Base-by-base conservation (phyloP, 148 eudicot genomes). In the Persicaria maculosa region DNA sequence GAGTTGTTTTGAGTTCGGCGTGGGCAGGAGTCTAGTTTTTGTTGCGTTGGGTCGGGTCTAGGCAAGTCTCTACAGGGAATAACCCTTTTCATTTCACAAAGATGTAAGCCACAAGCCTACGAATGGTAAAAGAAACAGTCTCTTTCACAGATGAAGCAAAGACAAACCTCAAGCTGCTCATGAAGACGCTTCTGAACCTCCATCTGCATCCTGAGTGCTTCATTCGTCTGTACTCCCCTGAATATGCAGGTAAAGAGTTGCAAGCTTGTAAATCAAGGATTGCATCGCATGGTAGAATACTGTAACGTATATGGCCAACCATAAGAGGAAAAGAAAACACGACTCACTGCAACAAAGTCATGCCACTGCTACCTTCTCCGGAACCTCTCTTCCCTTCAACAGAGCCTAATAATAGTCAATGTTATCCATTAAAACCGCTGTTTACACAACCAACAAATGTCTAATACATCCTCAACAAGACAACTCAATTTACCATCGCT, bases 101-200 rank as follows among this genome's bases (percentile, higher is more conserved):
- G 17, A n/a, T 52, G 55, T 52, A 52, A 52, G 55, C 14, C 11
- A 15, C 5, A 52, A 17, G 61, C 8, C 20, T 7, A 17, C 17
- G 0, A 4, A 2, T 15, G 17, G 20, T 1, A 17, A 57, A 57
- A 9, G 22, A 57, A 52, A 15, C 55, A 57, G 9, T 17, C 5
- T 8, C 0, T 19, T 57, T 57, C 10, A 57, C 31, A 59, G 9
- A 22, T 22, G 15, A 59, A 59, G 22, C 1, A 22, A 58, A 59
- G 65, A 74, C 79, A 76, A 72, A 92, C 97, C 97, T 92, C 97
- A 53, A 92, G 90, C 78, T 92, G 95, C 78, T 92, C 97, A 40
- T 92, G 95, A 50, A 88, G 95, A 50, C 95, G 87, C 84, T 88
- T 90, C 77, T 92, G 97, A 58, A 90, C 97, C 83, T 92, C 97